Conservation (phyloP, 768 basidiomycete species). For the Gloeopeniophorella convolvens region DNA sequence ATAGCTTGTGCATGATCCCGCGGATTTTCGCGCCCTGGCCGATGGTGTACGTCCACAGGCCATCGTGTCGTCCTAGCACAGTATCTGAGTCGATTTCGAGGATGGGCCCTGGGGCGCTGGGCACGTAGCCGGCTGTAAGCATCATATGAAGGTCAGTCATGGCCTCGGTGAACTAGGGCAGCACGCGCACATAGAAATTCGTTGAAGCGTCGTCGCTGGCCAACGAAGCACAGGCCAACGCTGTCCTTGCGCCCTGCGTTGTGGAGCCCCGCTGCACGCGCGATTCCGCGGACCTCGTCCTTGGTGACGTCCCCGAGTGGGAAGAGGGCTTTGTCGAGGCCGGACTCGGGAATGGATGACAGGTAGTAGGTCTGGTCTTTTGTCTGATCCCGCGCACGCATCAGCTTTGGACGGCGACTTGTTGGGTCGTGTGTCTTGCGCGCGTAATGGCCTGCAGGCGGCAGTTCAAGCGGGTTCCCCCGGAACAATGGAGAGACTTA, state of each 20-base stretch:
- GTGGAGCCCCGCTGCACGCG: slow-evolving; percentile 51
- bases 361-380: slow-evolving; percentile 96
- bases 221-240: slow-evolving; percentile 95
- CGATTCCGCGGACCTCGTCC: slow-evolving; percentile 64
- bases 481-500: slow-evolving; percentile 25
- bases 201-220: slow-evolving; percentile 65
- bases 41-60: slow-evolving; percentile 81
- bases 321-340: slow-evolving; percentile 67
- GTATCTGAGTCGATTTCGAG: slow-evolving; percentile 50
- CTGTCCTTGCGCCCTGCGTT: slow-evolving; percentile 77
- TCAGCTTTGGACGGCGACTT: slow-evolving; percentile 30
- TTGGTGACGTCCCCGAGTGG: slow-evolving; percentile 69
- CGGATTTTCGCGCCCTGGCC: slow-evolving; percentile 70
- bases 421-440: slow-evolving; percentile 41
- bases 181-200: slow-evolving; percentile 59
- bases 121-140: slow-evolving; percentile 68
- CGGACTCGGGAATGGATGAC: slow-evolving; percentile 62
- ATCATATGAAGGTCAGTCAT: not conserved
- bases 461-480: not conserved
- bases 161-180: not conserved
- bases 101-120: slow-evolving; percentile 62
- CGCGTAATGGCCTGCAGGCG: slow-evolving; percentile 74
- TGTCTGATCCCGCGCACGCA: slow-evolving; percentile 41
- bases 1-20: slow-evolving; percentile 58
- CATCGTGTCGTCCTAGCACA: slow-evolving; percentile 54